These are phyloP conservation scores for Solanum dulcamara DNA, from an alignment of 257 asterid genomes.

Conservation along the genomic window DNA sequence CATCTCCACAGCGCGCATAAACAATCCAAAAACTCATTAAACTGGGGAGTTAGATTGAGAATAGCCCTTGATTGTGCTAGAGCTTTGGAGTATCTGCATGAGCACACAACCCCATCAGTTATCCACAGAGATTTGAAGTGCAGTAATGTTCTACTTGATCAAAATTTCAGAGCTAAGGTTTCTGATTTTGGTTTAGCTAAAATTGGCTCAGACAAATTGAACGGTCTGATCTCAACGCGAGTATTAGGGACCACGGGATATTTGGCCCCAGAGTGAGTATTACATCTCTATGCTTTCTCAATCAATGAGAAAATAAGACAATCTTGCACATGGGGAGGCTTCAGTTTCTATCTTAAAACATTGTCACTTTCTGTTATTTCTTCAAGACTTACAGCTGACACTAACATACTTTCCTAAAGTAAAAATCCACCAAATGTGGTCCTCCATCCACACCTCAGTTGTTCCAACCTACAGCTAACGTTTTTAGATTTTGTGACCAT, in stretches of 20 bases:
- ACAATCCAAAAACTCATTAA: constrained; percentile 9
- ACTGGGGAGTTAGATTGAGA: constrained; percentile 51
- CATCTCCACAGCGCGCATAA: constrained; percentile 35
- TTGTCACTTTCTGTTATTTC: constrained; percentile 15
- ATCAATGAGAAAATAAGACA: not conserved
- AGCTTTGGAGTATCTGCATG: constrained; percentile 69
- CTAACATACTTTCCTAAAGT: not conserved
- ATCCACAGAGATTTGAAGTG: constrained; percentile 70
- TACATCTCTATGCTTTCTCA: not conserved
- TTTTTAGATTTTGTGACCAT: not conserved
- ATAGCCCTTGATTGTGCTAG: constrained; percentile 66
- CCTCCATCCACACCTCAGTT: not conserved
- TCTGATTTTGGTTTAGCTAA: constrained; percentile 72
- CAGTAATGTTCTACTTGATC: constrained; percentile 53
- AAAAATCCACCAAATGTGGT: constrained; percentile 1
- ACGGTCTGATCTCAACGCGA: constrained; percentile 62
- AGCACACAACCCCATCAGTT: constrained; percentile 55
- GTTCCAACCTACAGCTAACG: not conserved
- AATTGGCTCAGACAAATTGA: constrained; percentile 60
- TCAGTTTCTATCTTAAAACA: constrained; percentile 16
- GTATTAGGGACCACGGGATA: constrained; percentile 82
- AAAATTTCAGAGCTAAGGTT: constrained; percentile 53
- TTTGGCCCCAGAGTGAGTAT: constrained; percentile 78
- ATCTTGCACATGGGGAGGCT: constrained; percentile 18
- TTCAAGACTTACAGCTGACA: not conserved